These are phyloP conservation scores for Tubosaeta sp. DNA, from an alignment of 768 basidiomycete genomes.

Conservation along the genomic window DNA sequence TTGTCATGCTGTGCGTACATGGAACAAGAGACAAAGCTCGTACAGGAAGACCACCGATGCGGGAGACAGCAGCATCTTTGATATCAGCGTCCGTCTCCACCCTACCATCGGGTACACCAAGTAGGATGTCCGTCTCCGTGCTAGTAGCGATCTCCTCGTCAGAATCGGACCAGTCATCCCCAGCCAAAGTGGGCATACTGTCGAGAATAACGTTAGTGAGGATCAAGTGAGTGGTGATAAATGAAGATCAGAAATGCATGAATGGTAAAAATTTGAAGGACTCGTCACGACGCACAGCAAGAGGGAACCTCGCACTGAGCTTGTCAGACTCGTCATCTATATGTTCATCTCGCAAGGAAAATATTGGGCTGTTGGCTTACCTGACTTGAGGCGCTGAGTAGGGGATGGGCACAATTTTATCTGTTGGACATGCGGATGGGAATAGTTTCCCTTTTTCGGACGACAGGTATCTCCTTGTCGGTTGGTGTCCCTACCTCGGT, in stretches of 20 bases:
- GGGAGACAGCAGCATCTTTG: constrained; percentile 77
- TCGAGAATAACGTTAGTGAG: constrained; percentile 5
- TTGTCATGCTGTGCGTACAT: constrained; percentile 45
- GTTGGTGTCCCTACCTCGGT: background rate
- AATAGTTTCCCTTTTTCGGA: constrained; percentile 18
- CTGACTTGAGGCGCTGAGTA: constrained; percentile 7
- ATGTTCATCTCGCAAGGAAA: constrained; percentile 39
- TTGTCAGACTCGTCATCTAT: constrained; percentile 84
- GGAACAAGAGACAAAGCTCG: constrained; percentile 45
- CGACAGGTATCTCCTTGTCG: background rate
- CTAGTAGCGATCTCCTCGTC: constrained; percentile 57
- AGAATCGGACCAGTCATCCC: constrained; percentile 78
- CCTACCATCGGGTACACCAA: constrained; percentile 77
- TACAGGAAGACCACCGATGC: constrained; percentile 89
- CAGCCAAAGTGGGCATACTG: constrained; percentile 40
- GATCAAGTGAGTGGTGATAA: background rate
- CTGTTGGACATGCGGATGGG: constrained; percentile 4
- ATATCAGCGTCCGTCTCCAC: constrained; percentile 57
- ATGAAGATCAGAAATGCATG: constrained; percentile 79
- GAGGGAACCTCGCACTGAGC: constrained; percentile 57
- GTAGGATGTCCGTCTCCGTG: constrained; percentile 67
- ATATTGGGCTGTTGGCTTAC: constrained; percentile 16
- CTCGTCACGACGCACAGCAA: constrained; percentile 56
- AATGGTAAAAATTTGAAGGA: constrained; percentile 69
- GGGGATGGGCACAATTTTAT: constrained; percentile 15